Evolutionary conservation across 345 rosid species (phyloP).

Genomic region (Alliaria petiolata): DNA sequence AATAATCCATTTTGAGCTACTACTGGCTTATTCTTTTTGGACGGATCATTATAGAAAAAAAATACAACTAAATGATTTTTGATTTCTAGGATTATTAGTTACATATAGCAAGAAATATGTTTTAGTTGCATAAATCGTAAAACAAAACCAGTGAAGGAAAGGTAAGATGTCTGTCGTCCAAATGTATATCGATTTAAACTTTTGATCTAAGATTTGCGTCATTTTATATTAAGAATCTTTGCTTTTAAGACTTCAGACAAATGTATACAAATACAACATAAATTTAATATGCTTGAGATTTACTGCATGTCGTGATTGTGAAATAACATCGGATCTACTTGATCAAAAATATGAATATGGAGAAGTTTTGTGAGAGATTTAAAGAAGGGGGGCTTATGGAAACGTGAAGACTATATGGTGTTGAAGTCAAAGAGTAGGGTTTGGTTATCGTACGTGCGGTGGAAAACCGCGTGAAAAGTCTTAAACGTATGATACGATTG

Average conservation of each 20-base stretch:
- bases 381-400: background rate
- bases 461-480: conserved; percentile 12
- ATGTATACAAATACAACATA: background rate
- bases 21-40: background rate
- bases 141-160: background rate
- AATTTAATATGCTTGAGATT: background rate
- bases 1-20: background rate
- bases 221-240: background rate
- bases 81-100: background rate
- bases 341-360: background rate
- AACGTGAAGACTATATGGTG: background rate
- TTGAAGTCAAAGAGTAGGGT: background rate
- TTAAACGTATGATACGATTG: conserved; percentile 14
- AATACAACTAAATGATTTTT: background rate
- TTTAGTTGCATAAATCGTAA: background rate
- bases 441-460: conserved; percentile 16
- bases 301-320: background rate
- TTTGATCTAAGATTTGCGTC: conserved; percentile 10
- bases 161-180: background rate
- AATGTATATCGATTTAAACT: conserved; percentile 13
- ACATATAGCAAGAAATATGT: background rate
- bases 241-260: background rate
- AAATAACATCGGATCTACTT: background rate
- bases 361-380: background rate
- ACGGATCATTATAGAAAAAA: background rate